Base-by-base conservation (phyloP, 225 moss, liverwort and hornwort genomes). In the Marchantia paleacea region DNA sequence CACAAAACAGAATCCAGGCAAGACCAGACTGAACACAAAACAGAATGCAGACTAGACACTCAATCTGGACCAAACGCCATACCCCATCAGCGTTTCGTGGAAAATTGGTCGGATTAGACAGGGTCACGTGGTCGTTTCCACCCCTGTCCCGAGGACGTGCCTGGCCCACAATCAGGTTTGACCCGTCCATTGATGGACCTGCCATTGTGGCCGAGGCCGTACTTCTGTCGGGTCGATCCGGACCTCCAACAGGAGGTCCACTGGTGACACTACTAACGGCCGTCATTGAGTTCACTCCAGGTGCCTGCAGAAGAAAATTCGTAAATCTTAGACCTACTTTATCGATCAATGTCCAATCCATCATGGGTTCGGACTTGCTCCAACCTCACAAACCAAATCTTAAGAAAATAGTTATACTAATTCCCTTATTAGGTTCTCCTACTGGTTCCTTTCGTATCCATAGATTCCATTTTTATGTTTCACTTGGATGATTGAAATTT, bases 91-190 rank as follows among this genome's bases (percentile, higher is more conserved):
- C 67, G 20, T 50, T 66, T 78, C 78, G 50, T 24, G 50, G 66
- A 52, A 78, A 78, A 50, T 78, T 78, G 50, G 64, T 78, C 8
- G 65, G 26, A 67, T 67, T 78, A 24, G 78, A 49, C 16, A 80
- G 12, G 66, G 67, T 87, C 84, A 91, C 96, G 84, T 96, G 96
- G 55, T 96, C 96, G 86, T 92, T 96, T 85, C 91, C 92, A 75
- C 90, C 90, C 89, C 96, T 91, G 81, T 96, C 94, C 75, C 94
- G 94, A 11, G 92, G 89, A 86, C 94, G 91, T 64, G 81, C 86
- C 83, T 92, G 94, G 76, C 94, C 96, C 83, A 94, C 90, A 60
- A 90, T 92, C 82, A 96, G 81, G 80, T 84, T 90, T 16, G 96
- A 82, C 69, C 92, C 94, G 79, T 96, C 96, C 94, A 96, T 91